Evolutionary conservation across 345 rosid genomes (phyloP).

Genomic region (Syzygium aqueum): DNA sequence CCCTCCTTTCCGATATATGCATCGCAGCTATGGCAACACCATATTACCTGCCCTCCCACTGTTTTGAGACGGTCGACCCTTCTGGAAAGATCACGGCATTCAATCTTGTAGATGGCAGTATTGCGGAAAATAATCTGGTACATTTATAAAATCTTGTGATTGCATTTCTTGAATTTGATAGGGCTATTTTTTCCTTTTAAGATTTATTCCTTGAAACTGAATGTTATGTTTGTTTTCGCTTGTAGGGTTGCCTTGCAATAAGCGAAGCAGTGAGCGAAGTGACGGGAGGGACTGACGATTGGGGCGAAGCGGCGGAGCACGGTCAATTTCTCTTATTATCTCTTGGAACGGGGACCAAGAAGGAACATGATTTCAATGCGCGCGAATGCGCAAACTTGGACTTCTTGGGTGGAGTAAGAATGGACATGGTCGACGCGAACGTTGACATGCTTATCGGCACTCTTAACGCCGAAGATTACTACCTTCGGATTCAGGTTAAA

Average conservation of each 20-base stretch:
- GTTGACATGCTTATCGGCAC: no score
- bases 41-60: neutral
- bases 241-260: no score
- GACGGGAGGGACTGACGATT: no score
- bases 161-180: neutral
- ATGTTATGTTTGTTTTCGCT: neutral
- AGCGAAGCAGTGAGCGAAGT: no score
- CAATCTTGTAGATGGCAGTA: neutral
- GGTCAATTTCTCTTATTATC: no score
- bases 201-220: neutral
- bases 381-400: no score
- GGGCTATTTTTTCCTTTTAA: neutral
- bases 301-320: neutral
- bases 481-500: no score
- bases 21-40: rapidly evolving
- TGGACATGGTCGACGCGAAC: no score
- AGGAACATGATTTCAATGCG: no score
- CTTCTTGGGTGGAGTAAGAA: no score
- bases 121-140: neutral
- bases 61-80: neutral
- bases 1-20: neutral
- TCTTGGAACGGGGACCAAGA: neutral
- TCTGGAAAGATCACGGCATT: neutral
- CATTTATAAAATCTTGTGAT: neutral
- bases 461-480: no score